Percentiles rank a stretch among this genome's conserved stretches.
Evolutionary conservation across 169 alveolate species (phyloP).

Genomic region (Plasmodium malariae): DNA sequence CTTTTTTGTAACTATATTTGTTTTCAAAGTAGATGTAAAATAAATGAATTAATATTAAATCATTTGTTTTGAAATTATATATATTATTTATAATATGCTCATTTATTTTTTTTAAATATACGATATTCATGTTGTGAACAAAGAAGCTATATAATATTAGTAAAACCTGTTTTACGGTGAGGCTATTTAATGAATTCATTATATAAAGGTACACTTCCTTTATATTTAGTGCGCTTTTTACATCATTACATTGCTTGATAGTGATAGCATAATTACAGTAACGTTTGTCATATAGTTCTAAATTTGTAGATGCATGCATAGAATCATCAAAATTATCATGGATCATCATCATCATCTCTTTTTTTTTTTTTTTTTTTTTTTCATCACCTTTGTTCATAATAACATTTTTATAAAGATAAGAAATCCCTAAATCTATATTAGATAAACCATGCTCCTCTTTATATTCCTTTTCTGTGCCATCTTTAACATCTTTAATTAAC

Average conservation of each 20-base stretch:
- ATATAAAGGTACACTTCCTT: conserved; percentile 27
- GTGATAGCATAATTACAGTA: neutral
- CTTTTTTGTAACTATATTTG: neutral
- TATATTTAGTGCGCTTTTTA: conserved; percentile 2
- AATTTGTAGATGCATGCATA: neutral
- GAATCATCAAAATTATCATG: neutral
- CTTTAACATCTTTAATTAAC: conserved; percentile 38
- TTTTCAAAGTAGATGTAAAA: conserved; percentile 56
- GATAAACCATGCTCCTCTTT: neutral
- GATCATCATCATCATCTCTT: neutral
- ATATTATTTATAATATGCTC: conserved; percentile 52
- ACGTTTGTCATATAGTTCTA: neutral
- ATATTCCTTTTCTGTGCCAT: neutral
- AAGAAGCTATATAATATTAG: conserved; percentile 39
- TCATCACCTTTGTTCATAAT: conserved; percentile 11
- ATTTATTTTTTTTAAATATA: conserved; percentile 47
- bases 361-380: neutral
- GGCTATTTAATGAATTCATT: conserved; percentile 11
- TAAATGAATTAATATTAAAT: conserved; percentile 47
- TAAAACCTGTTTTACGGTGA: conserved; percentile 35
- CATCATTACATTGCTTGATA: neutral
- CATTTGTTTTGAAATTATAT: conserved; percentile 70
- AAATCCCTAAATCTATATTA: conserved; percentile 13
- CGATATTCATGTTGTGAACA: conserved; percentile 17
- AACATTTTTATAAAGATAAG: conserved; percentile 55